Evolutionary conservation across 2,329 filamentous ascomycete species (phyloP).

Genomic region (Aaosphaeria arxii): DNA sequence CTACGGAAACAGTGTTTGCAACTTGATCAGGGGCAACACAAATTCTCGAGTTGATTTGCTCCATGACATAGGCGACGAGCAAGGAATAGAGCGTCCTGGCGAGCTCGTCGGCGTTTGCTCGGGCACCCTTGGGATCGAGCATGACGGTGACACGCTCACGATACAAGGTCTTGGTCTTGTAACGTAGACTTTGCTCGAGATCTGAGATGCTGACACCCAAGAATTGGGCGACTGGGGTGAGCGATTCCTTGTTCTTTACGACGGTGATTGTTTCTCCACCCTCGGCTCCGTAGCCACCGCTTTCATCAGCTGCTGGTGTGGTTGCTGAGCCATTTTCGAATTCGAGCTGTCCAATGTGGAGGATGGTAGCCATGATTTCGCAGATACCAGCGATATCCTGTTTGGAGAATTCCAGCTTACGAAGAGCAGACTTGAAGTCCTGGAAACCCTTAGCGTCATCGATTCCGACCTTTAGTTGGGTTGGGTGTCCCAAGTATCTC

Average conservation of each 20-base stretch:
- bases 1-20: conserved; percentile 88
- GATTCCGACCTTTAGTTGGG: conserved; percentile 93
- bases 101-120: conserved; percentile 89
- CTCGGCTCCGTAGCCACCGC: conserved; percentile 93
- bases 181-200: conserved; percentile 83
- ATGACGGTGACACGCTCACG: conserved; percentile 98
- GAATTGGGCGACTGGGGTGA: conserved; percentile 88
- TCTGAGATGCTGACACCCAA: conserved; percentile 78
- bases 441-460: conserved; percentile 96
- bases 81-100: conserved; percentile 91
- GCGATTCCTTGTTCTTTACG: conserved; percentile 89
- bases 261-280: conserved; percentile 81
- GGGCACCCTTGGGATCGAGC: conserved; percentile 87
- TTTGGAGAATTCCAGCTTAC: conserved; percentile 90
- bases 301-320: conserved; percentile 78
- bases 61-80: conserved; percentile 89
- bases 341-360: conserved; percentile 97
- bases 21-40: conserved; percentile 86
- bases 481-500: conserved; percentile 95
- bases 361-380: conserved; percentile 85
- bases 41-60: conserved; percentile 84
- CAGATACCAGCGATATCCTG: conserved; percentile 96
- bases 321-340: conserved; percentile 83
- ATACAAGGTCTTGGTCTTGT: conserved; percentile 95
- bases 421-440: conserved; percentile 92